These are phyloP conservation scores for Boeremia exigua DNA, from an alignment of 2,329 filamentous ascomycete genomes.

Conservation along the genomic window DNA sequence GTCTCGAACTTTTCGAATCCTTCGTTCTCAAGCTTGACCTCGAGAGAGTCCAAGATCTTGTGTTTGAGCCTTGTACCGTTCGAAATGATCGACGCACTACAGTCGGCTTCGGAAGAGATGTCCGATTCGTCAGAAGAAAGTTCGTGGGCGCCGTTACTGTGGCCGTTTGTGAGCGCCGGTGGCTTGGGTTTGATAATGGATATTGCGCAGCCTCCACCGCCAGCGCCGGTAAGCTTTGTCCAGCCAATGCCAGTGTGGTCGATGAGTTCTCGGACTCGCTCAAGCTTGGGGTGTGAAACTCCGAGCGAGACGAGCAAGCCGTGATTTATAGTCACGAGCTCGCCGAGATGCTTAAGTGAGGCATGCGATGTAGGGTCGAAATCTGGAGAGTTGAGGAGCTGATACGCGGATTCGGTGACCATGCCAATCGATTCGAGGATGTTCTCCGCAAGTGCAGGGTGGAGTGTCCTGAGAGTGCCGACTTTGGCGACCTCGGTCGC, in stretches of 20 bases:
- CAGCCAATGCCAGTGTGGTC: conserved; percentile 90
- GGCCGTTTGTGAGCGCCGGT: conserved; percentile 53
- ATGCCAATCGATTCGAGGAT: conserved; percentile 87
- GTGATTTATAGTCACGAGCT: conserved; percentile 93
- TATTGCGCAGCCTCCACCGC: conserved; percentile 94
- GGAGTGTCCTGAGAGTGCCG: conserved; percentile 69
- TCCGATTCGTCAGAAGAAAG: conserved; percentile 34
- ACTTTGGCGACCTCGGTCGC: conserved; percentile 88
- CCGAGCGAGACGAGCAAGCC: conserved; percentile 88
- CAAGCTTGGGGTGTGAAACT: conserved; percentile 91
- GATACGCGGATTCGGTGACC: conserved; percentile 66
- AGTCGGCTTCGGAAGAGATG: conserved; percentile 34
- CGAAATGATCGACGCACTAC: conserved; percentile 40
- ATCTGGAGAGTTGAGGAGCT: conserved; percentile 62
- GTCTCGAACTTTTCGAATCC: conserved; percentile 87
- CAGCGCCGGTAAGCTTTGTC: conserved; percentile 96
- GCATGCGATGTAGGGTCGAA: conserved; percentile 71
- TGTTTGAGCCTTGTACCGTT: conserved; percentile 43
- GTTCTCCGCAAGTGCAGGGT: conserved; percentile 77
- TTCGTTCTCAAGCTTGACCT: conserved; percentile 61
- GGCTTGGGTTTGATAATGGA: conserved; percentile 77
- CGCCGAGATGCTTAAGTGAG: conserved; percentile 76
- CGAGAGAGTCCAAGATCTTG: conserved; percentile 63
- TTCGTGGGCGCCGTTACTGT: conserved; percentile 32
- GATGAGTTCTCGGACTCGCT: conserved; percentile 82